These are phyloP conservation scores for Myriosclerotinia duriaeana DNA, from an alignment of 2,329 filamentous ascomycete species.

Conservation along the genomic window DNA sequence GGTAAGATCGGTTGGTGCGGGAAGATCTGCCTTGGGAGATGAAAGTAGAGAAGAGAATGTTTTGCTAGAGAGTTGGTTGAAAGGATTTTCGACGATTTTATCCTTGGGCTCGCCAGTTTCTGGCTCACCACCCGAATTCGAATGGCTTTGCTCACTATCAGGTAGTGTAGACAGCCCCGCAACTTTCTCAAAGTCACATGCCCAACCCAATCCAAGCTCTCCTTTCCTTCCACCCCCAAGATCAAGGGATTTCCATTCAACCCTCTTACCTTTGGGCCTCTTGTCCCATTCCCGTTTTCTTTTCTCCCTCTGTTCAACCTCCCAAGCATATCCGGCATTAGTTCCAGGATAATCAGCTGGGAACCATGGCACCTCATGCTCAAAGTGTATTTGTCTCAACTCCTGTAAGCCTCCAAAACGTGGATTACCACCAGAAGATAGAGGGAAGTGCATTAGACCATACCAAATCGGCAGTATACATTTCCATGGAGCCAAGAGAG, in stretches of 20 bases:
- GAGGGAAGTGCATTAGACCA: conserved; percentile 75
- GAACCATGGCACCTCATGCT: conserved; percentile 77
- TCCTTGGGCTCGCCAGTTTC: not conserved
- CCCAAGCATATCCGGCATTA: conserved; percentile 75
- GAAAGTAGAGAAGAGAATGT: conserved; percentile 34
- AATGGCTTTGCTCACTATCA: conserved; percentile 22
- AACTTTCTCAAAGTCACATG: conserved; percentile 72
- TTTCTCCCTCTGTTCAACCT: conserved; percentile 61
- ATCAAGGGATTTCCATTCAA: conserved; percentile 71
- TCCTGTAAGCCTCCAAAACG: conserved; percentile 81
- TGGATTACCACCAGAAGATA: conserved; percentile 77
- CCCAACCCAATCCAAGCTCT: conserved; percentile 78
- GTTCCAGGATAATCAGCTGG: conserved; percentile 83
- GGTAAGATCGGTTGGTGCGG: conserved; percentile 48
- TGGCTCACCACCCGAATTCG: not conserved
- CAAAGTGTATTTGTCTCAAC: conserved; percentile 76
- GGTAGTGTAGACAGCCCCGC: conserved; percentile 23
- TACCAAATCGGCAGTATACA: conserved; percentile 87
- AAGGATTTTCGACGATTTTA: conserved; percentile 17
- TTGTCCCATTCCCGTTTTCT: conserved; percentile 68
- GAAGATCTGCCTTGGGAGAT: conserved; percentile 29
- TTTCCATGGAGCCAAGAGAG: conserved; percentile 83
- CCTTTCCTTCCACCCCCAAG: conserved; percentile 73
- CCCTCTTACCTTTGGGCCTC: conserved; percentile 77
- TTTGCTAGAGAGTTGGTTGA: conserved; percentile 30